Conservation (phyloP, 495 filamentous ascomycete genomes). For the Bathelium albidoporum region DNA sequence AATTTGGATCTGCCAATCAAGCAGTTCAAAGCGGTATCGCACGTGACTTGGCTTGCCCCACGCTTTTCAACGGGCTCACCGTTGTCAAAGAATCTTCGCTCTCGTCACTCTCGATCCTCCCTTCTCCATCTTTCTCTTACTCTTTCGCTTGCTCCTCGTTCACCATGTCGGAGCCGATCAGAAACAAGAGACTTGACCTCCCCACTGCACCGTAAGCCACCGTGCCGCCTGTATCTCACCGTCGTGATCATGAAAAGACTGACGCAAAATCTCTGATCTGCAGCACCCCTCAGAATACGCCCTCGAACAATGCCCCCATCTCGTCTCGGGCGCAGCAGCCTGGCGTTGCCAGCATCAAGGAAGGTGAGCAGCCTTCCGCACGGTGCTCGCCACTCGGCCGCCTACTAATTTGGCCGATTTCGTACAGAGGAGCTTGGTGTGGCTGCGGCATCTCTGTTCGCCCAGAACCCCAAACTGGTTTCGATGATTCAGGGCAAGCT, state of each 20-base stretch:
- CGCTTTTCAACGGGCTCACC: neutral
- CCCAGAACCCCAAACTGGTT: constrained; percentile 83
- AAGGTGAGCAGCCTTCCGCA: constrained; percentile 55
- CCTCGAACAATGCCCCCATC: constrained; percentile 88
- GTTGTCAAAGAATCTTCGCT: neutral
- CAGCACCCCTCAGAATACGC: constrained; percentile 94
- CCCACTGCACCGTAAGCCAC: constrained; percentile 68
- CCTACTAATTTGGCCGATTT: neutral
- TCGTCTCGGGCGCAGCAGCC: constrained; percentile 96
- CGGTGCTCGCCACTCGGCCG: constrained; percentile 4
- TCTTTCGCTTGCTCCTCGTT: constrained; percentile 1
- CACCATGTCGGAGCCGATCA: constrained; percentile 82
- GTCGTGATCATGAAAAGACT: constrained; percentile 12
- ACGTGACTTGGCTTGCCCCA: neutral
- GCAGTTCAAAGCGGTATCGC: neutral
- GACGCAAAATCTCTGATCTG: constrained; percentile 8
- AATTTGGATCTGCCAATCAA: neutral
- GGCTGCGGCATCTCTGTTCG: constrained; percentile 80
- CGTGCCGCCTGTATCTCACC: constrained; percentile 6
- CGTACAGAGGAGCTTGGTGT: constrained; percentile 76
- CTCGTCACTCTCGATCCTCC: neutral
- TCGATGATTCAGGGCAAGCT: constrained; percentile 97
- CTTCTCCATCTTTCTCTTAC: neutral
- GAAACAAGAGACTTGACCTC: constrained; percentile 71
- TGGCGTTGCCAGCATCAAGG: constrained; percentile 87